phyloP scores from a whole-genome alignment of 2,329 filamentous ascomycete species.

The Xylariaceae sp. region DNA sequence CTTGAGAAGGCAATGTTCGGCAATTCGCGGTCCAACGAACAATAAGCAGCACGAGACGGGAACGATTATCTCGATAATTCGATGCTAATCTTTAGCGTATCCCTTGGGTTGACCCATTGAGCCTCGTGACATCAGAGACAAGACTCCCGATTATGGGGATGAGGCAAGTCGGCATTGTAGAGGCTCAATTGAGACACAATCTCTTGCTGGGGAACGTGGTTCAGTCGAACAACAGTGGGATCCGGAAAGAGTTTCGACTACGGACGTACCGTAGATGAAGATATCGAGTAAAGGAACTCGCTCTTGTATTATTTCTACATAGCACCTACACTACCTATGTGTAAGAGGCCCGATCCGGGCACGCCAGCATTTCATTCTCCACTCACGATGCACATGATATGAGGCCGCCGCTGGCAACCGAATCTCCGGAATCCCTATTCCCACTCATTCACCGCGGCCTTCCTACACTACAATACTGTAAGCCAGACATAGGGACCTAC shows the following conservation, averaged over 20 bases:
- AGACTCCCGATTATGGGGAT: neutral
- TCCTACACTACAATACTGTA: too few species aligned
- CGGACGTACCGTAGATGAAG: too few species aligned
- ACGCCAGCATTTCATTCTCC: slow-evolving; percentile 19
- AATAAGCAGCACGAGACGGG: neutral
- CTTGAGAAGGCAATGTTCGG: slow-evolving; percentile 29
- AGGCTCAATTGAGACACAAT: neutral
- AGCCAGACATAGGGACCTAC: too few species aligned
- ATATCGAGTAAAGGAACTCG: too few species aligned
- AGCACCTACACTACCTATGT: too few species aligned
- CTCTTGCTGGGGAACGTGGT: neutral
- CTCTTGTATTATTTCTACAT: too few species aligned
- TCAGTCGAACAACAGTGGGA: neutral
- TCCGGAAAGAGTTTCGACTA: slow-evolving; percentile 4
- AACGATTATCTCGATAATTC: neutral
- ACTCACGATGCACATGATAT: slow-evolving; percentile 27
- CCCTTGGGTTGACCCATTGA: slow-evolving; percentile 1
- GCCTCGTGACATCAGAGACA: too few species aligned
- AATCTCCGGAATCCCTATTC: neutral
- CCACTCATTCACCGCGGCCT: too few species aligned
- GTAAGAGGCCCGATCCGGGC: too few species aligned
- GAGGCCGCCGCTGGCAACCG: slow-evolving; percentile 32
- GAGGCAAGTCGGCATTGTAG: neutral
- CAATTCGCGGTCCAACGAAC: slow-evolving; percentile 25
- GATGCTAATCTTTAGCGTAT: neutral